These are phyloP conservation scores for Heliamphora exappendiculata DNA, from an alignment of 148 eudicot species.

Conservation along the genomic window DNA sequence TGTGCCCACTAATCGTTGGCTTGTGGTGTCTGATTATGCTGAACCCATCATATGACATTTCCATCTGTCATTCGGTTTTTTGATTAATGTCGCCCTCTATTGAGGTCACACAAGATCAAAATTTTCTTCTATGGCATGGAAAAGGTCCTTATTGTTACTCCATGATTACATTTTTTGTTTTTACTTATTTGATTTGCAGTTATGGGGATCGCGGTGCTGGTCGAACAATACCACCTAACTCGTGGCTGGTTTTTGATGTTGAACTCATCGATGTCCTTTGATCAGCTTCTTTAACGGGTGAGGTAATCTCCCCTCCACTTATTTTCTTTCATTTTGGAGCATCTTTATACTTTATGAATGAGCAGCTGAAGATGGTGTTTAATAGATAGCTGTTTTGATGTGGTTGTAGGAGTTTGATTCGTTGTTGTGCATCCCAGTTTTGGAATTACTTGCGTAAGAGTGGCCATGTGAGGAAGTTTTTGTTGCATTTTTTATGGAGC, in stretches of 20 bases:
- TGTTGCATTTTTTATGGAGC: not conserved
- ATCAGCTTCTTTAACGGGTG: not conserved
- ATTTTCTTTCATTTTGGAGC: not conserved
- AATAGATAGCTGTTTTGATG: not conserved
- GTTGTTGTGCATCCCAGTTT: not conserved
- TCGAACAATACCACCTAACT: slow-evolving; percentile 52
- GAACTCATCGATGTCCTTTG: slow-evolving; percentile 50
- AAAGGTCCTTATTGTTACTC: not conserved
- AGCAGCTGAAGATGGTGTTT: not conserved
- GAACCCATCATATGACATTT: not conserved
- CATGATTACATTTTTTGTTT: not conserved
- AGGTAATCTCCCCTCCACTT: not conserved
- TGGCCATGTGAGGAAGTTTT: not conserved
- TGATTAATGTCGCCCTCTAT: not conserved
- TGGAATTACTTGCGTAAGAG: not conserved
- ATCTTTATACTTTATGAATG: not conserved
- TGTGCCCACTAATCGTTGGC: not conserved
- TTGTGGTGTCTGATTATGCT: not conserved
- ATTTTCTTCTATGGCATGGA: not conserved
- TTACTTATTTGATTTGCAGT: slow-evolving; percentile 31
- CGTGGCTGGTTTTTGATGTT: slow-evolving; percentile 75
- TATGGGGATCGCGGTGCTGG: slow-evolving; percentile 53
- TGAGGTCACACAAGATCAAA: not conserved
- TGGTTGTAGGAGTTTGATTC: not conserved
- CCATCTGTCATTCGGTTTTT: not conserved